A percentile compares a stretch with the other conserved stretches of the same genome.
These are phyloP conservation scores for Aphanocladium album DNA, from an alignment of 2,329 filamentous ascomycete genomes.

Conservation along the genomic window DNA sequence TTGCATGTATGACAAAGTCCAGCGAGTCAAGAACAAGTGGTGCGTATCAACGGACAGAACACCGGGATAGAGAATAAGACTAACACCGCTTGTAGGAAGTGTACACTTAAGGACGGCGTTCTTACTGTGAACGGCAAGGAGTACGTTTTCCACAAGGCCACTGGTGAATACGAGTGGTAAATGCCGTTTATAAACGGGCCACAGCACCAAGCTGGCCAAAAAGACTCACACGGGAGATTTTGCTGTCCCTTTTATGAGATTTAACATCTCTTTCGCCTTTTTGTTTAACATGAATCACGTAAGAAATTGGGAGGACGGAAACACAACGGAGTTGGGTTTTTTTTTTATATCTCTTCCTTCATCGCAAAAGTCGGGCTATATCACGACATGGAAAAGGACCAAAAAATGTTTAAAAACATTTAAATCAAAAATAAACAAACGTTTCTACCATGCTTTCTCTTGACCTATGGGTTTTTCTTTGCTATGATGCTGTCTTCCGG, in stretches of 20 bases:
- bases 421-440: background rate
- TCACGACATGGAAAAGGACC: background rate
- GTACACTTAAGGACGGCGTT: constrained; percentile 93
- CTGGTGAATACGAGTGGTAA: constrained; percentile 97
- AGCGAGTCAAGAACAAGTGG: constrained; percentile 99
- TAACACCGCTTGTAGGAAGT: constrained; percentile 63
- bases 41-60: constrained; percentile 30
- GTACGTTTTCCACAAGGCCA: constrained; percentile 96
- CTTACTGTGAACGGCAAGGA: constrained; percentile 91
- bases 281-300: constrained; percentile 4
- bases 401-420: background rate
- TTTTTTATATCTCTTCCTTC: background rate
- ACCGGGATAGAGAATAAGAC: background rate
- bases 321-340: constrained; percentile 3
- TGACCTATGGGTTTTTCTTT: background rate
- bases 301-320: background rate
- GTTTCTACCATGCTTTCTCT: background rate
- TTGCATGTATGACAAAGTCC: constrained; percentile 98
- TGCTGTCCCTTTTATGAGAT: background rate
- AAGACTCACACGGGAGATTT: background rate
- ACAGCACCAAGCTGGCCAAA: background rate
- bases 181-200: background rate
- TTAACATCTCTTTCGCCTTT: background rate
- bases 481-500: too few species aligned
- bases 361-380: background rate